Evolutionary conservation across 306 rosid species (phyloP).

Genomic region (Cicer cuneatum): DNA sequence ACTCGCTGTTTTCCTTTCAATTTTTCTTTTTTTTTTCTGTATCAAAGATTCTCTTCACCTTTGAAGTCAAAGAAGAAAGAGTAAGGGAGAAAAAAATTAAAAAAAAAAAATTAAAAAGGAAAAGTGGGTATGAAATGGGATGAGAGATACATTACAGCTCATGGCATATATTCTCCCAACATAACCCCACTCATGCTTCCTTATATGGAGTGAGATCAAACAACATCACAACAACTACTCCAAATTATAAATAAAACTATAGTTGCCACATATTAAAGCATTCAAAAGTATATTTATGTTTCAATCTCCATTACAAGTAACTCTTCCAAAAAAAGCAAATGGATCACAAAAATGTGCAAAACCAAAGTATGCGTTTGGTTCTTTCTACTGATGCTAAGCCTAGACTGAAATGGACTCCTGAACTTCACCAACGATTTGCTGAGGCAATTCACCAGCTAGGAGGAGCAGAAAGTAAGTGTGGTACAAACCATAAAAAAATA

Average conservation of each 20-base stretch:
- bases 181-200: conserved; percentile 91
- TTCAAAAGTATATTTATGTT: conserved; percentile 51
- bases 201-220: conserved; percentile 85
- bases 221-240: conserved; percentile 57
- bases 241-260: conserved; percentile 55
- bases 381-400: conserved; percentile 93
- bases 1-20: conserved; percentile 70
- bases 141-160: conserved; percentile 51
- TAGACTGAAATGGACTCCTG: conserved; percentile 94
- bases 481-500: background rate
- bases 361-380: conserved; percentile 74
- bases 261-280: conserved; percentile 58
- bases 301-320: conserved; percentile 42
- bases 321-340: conserved; percentile 48
- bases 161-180: conserved; percentile 97
- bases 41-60: conserved; percentile 76
- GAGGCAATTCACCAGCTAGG: conserved; percentile 89
- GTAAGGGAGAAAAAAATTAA: background rate
- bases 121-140: conserved; percentile 62
- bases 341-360: conserved; percentile 55
- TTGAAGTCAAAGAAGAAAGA: conserved; percentile 77
- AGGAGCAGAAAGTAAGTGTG: conserved; percentile 85
- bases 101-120: conserved; percentile 23
- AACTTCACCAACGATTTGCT: conserved; percentile 84
- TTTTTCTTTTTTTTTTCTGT: conserved; percentile 60